Evolutionary conservation across 1,284 basidiomycete genomes (phyloP), one percentile per base, ranked within the genome.

Genomic region (Phlebopus sp.): DNA sequence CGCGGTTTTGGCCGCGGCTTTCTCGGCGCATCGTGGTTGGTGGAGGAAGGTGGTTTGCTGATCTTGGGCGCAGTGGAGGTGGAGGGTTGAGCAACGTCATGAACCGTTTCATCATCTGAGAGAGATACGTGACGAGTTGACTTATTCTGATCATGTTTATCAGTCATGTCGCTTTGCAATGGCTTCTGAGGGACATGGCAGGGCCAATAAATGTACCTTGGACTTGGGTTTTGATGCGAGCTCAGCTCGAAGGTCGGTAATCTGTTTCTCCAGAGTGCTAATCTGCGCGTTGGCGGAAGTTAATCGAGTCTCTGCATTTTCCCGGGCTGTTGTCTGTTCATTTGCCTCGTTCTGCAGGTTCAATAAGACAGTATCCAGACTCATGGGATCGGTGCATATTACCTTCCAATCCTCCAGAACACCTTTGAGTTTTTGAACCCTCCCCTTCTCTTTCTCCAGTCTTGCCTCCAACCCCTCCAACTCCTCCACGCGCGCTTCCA

Each of bases 381-480:
- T 29, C 27, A 29, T 29, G 9, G 9, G 9, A 29, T 29, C 27
- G 8, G 10, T 29, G 27, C 27, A 11, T 10, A 47, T 18, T 44
- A 81, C 80, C 73, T 74, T 63, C 67, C 75, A 78, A 31, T 70
- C 63, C 25, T 66, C 60, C 13, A 71, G 58, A 36, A 60, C 63
- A 7, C 58, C 58, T 53, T 77, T 80, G 44, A 76, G 57, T 51
- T 75, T 76, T 37, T 74, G 71, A 0, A 73, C 55, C 44, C 71
- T 72, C 42, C 65, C 61, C 49, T 67, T 71, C 48, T 72, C 70
- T 49, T 75, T 75, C 53, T 74, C 68, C 36, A 70, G 35, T 38
- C 60, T 66, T 21, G 62, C 47, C 40, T 58, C 59, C 7, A 60
- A 45, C 5, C 18, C 15, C 9, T 53, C 54, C 1, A 31, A 46